These are phyloP conservation scores for Candida vaughaniae DNA, from an alignment of 805 yeast species.

Conservation along the genomic window DNA sequence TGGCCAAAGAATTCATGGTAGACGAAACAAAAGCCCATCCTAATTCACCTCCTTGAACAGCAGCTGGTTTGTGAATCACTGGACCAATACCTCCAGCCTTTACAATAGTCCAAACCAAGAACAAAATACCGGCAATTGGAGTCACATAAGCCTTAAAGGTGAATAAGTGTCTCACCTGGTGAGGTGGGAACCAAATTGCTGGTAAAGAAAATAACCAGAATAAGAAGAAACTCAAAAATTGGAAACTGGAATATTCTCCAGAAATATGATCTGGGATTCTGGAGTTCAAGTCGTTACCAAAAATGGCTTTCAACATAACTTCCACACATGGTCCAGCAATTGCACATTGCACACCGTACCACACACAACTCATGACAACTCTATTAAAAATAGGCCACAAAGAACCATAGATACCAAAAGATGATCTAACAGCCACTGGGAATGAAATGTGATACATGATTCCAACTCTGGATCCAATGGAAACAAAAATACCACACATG, in stretches of 20 bases:
- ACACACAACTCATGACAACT: conserved; percentile 81
- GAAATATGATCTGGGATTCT: conserved; percentile 64
- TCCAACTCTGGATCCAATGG: conserved; percentile 75
- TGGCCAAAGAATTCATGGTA: conserved; percentile 77
- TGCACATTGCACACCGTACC: conserved; percentile 88
- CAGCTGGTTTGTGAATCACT: conserved; percentile 52
- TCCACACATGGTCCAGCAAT: conserved; percentile 81
- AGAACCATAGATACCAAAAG: conserved; percentile 86
- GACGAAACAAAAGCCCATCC: conserved; percentile 84
- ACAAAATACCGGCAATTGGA: conserved; percentile 81
- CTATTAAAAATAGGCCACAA: conserved; percentile 87
- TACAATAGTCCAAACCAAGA: conserved; percentile 79
- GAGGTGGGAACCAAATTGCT: conserved; percentile 78
- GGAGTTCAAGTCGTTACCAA: conserved; percentile 59
- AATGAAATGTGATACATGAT: conserved; percentile 78
- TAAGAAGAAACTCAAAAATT: conserved; percentile 72
- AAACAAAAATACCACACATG: conserved; percentile 67
- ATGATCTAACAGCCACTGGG: conserved; percentile 77
- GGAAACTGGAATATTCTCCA: conserved; percentile 66
- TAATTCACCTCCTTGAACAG: conserved; percentile 56
- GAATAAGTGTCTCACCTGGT: conserved; percentile 77
- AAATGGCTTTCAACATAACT: conserved; percentile 73
- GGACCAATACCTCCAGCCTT: conserved; percentile 81
- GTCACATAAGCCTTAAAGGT: conserved; percentile 76
- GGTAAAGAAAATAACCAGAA: conserved; percentile 83